These are phyloP conservation scores for Gymnopilus dilepis DNA, from an alignment of 768 basidiomycete genomes.

Conservation along the genomic window DNA sequence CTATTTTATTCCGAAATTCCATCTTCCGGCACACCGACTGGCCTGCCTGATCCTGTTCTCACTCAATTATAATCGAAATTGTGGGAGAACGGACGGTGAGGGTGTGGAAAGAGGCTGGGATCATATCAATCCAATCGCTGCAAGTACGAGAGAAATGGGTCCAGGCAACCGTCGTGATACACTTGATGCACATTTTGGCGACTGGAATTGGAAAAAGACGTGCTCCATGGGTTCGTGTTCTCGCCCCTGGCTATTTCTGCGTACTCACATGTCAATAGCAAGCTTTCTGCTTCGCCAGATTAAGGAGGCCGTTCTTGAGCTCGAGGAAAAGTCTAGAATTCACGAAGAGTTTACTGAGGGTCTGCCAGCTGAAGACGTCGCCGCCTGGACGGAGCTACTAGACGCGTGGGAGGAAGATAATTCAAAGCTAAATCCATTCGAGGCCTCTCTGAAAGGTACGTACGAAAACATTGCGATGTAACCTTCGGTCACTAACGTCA, in stretches of 20 bases:
- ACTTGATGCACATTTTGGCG: conserved; percentile 42
- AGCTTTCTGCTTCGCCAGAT: conserved; percentile 19
- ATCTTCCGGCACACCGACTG: conserved; percentile 27
- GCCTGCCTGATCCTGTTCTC: conserved; percentile 17
- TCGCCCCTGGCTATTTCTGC: too few species aligned
- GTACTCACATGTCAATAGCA: conserved; percentile 7
- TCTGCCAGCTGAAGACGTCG: conserved; percentile 9
- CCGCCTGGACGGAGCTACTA: conserved; percentile 19
- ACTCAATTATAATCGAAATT: conserved; percentile 30
- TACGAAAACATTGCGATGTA: not conserved
- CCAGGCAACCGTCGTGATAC: conserved; percentile 28
- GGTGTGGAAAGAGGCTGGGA: conserved; percentile 36
- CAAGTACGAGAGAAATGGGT: conserved; percentile 46
- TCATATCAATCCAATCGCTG: conserved; percentile 33
- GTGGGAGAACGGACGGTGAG: conserved; percentile 44
- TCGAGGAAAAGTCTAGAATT: conserved; percentile 8
- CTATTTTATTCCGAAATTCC: conserved; percentile 35
- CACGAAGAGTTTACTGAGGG: conserved; percentile 16
- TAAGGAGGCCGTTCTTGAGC: conserved; percentile 17
- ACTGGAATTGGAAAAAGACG: conserved; percentile 41
- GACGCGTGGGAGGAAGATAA: conserved; percentile 30
- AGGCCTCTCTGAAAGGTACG: conserved; percentile 2
- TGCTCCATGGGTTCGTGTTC: conserved; percentile 26
- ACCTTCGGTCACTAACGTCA: not conserved
- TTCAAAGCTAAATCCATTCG: conserved; percentile 29